Base-by-base conservation (phyloP, 2,329 filamentous ascomycete species). In the Didymella keratinophila region DNA sequence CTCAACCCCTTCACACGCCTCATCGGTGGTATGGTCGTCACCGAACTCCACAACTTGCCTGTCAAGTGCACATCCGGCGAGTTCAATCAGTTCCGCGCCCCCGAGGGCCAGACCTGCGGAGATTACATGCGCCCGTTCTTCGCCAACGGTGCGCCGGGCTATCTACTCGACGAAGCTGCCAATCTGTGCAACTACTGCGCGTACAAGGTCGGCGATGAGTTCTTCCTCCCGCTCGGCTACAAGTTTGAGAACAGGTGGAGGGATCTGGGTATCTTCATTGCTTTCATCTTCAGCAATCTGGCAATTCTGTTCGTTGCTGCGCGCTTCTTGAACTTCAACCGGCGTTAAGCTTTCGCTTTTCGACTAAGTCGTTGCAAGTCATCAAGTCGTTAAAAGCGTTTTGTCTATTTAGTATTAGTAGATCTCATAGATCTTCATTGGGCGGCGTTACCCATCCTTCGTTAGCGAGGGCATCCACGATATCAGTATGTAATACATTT, bases 1-100 rank as follows among this genome's bases (percentile, higher is more conserved):
- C 86, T 96, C 16, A 88, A 93, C 71, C 92, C 92, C 2, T 92
- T 95, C 76, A 96, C 91, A 0, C 87, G 91, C 7, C 85, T 96
- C 28, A 91, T 96, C 68, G 83, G 89, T 47, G 91, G 91, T 55
- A 92, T 93, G 82, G 86, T 93, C 16, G 88, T 89, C 2, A 93
- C 91, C 0, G 91, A 91, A 61, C 83, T 95, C 6, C 88, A 93
- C 67, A 84, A 81, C 1, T 81, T 85, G 7, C 71, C 79, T 0
- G 91, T 96, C 0, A 70, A 75, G 4, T 96, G 92, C 76, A 79
- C 72, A 1, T 36, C 80, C 0, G 32, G 58, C 3, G 92, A 96
- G 75, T 81, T 89, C 60, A 92, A 89, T 70, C 70, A 65, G 1
- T 95, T 96, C 81, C 80, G 78, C 1, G 84, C 91, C 0, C 92